Percentiles rank a stretch among this genome's conserved stretches.
Conservation (phyloP, 2,329 filamentous ascomycete species). For the Didymella pinodella region DNA sequence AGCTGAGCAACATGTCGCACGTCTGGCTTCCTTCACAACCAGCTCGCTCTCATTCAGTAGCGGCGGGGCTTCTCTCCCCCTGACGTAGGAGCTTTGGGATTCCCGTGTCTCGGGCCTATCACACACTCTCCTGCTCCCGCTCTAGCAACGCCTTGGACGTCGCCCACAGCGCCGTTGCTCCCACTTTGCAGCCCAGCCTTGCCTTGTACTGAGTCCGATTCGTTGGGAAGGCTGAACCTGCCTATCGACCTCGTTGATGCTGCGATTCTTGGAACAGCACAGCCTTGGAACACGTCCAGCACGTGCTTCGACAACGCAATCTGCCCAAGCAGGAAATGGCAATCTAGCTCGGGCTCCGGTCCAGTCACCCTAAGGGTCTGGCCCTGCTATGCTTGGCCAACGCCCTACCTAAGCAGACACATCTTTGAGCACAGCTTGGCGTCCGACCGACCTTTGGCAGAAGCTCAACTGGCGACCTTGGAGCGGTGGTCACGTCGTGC, state of each 20-base stretch:
- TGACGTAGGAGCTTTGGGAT: slow-evolving; percentile 14
- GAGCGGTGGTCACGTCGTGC: background rate
- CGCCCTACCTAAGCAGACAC: background rate
- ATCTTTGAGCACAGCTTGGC: background rate
- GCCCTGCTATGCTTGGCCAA: background rate
- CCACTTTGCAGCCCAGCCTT: slow-evolving; percentile 16
- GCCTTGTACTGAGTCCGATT: slow-evolving; percentile 12
- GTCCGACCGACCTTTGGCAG: background rate
- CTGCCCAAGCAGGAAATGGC: background rate
- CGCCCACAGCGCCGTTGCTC: slow-evolving; percentile 9
- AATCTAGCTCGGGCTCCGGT: background rate
- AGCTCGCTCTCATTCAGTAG: slow-evolving; percentile 17
- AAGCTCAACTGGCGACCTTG: background rate
- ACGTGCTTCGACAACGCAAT: slow-evolving; percentile 3
- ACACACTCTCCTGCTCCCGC: slow-evolving; percentile 5
- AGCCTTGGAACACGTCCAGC: background rate
- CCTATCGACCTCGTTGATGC: background rate
- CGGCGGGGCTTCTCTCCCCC: slow-evolving; percentile 17
- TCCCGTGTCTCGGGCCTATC: slow-evolving; percentile 18
- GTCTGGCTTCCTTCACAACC: slow-evolving; percentile 7
- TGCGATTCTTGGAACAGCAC: background rate
- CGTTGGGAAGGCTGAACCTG: slow-evolving; percentile 12
- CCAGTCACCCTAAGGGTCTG: background rate
- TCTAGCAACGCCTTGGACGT: slow-evolving; percentile 13
- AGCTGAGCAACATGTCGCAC: slow-evolving; percentile 8